These are phyloP conservation scores for Daldinia concentrica DNA, from an alignment of 495 filamentous ascomycete species.

Conservation along the genomic window DNA sequence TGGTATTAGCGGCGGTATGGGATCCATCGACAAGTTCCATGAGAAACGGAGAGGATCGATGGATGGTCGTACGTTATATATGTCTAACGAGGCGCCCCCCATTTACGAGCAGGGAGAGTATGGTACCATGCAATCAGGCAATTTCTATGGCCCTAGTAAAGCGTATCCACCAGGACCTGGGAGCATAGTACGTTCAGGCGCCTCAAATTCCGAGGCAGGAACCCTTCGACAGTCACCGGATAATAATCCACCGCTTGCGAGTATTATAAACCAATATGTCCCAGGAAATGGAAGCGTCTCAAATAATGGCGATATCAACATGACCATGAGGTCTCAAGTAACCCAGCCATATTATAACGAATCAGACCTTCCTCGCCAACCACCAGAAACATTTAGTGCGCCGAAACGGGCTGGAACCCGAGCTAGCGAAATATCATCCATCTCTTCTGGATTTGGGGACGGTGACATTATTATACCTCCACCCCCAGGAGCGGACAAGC, in stretches of 20 bases:
- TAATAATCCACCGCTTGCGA: constrained; percentile 12
- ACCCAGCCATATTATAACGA: constrained; percentile 51
- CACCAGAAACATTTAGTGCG: constrained; percentile 48
- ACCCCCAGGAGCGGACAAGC: constrained; percentile 22
- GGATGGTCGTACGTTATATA: constrained; percentile 18
- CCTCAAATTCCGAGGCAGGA: constrained; percentile 22
- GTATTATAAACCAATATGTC: constrained; percentile 16
- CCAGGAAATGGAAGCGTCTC: constrained; percentile 7
- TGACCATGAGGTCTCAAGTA: constrained; percentile 44
- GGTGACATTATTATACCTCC: constrained; percentile 56
- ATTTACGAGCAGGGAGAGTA: constrained; percentile 49
- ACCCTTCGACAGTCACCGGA: constrained; percentile 19
- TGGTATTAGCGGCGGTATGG: constrained; percentile 12
- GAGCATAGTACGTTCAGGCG: constrained; percentile 16
- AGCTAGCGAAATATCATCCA: constrained; percentile 57
- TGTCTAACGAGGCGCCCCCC: constrained; percentile 46
- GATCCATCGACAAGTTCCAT: constrained; percentile 26
- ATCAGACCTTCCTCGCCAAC: constrained; percentile 49
- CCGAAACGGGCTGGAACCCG: constrained; percentile 44
- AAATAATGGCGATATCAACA: constrained; percentile 29
- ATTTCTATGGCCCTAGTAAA: constrained; percentile 48
- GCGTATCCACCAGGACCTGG: constrained; percentile 16
- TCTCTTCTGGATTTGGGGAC: constrained; percentile 65
- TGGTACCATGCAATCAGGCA: constrained; percentile 31
- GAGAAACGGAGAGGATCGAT: constrained; percentile 7